phyloP scores from a whole-genome alignment of 2,329 filamentous ascomycete genomes.

The Aschersonia sp. region DNA sequence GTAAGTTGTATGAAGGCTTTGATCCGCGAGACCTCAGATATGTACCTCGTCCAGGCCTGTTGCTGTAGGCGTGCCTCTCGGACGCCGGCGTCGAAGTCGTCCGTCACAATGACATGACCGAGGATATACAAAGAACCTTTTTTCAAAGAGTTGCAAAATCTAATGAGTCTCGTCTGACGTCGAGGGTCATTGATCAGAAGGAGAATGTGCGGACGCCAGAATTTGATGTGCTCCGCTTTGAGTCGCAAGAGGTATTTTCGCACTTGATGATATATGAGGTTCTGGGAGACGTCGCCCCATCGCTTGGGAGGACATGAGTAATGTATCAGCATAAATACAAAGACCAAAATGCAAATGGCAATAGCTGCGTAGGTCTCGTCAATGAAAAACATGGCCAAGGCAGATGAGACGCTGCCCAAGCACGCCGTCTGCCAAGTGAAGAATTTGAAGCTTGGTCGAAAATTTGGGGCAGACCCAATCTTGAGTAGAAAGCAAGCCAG shows the following conservation, averaged over 20 bases:
- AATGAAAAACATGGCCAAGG: conserved; percentile 78
- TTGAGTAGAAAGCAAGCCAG: conserved; percentile 77
- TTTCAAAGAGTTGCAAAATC: conserved; percentile 84
- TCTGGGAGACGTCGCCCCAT: conserved; percentile 85
- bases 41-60: conserved; percentile 71
- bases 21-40: conserved; percentile 66
- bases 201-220: conserved; percentile 81
- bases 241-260: conserved; percentile 76
- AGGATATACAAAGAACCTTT: conserved; percentile 77
- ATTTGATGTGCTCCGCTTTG: conserved; percentile 80
- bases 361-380: conserved; percentile 66
- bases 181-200: conserved; percentile 71
- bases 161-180: conserved; percentile 69
- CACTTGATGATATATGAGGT: conserved; percentile 73
- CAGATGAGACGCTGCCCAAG: conserved; percentile 59
- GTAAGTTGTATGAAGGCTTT: conserved; percentile 83
- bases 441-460: conserved; percentile 75
- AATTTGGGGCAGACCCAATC: conserved; percentile 78
- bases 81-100: conserved; percentile 66
- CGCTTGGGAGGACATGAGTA: conserved; percentile 74
- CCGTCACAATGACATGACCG: conserved; percentile 75
- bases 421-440: conserved; percentile 78
- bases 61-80: conserved; percentile 72
- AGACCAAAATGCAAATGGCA: conserved; percentile 57
- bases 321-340: conserved; percentile 75